Conservation (phyloP, 176 grass and related monocot genomes). For the Oryza glaberrima region DNA sequence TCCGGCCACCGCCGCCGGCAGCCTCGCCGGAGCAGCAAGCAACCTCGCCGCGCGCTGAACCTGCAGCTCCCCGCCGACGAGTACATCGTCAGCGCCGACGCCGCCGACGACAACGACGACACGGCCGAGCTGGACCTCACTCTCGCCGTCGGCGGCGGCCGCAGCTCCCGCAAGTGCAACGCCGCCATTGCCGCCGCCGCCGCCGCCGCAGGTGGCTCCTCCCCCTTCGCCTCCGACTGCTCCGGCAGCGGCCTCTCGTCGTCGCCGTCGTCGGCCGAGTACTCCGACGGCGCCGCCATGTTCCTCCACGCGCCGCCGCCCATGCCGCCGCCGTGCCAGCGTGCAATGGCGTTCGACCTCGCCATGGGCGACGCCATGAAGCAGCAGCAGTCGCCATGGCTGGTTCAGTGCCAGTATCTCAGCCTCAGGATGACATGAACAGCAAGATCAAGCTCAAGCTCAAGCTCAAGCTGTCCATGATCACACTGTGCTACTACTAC, state of each 20-base stretch:
- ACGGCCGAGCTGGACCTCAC: slow-evolving; percentile 61
- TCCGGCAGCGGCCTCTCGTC: slow-evolving; percentile 65
- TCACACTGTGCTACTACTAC: slow-evolving; percentile 1
- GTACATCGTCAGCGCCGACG: slow-evolving; percentile 61
- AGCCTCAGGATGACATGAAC: slow-evolving; percentile 85
- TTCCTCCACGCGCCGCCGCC: slow-evolving; percentile 1
- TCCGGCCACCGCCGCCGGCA: slow-evolving; percentile 25
- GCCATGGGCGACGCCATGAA: slow-evolving; percentile 43
- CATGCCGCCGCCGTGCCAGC: slow-evolving; percentile 51
- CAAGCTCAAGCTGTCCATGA: background rate
- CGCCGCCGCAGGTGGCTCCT: background rate
- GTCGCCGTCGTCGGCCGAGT: slow-evolving; percentile 51
- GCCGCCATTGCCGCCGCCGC: background rate
- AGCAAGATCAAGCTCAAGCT: slow-evolving; percentile 6
- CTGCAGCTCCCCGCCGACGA: slow-evolving; percentile 73
- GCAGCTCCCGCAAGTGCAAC: slow-evolving; percentile 30
- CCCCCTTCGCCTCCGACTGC: slow-evolving; percentile 50
- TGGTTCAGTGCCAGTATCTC: slow-evolving; percentile 68
- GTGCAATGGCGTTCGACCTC: slow-evolving; percentile 55
- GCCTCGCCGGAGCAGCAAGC: slow-evolving; percentile 41
- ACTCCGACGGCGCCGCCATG: slow-evolving; percentile 31
- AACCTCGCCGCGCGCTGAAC: slow-evolving; percentile 57
- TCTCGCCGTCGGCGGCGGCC: slow-evolving; percentile 52
- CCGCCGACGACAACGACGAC: background rate
- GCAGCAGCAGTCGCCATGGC: slow-evolving; percentile 83